These are phyloP conservation scores for Fraxinus americana DNA, from an alignment of 257 asterid species.

Conservation along the genomic window DNA sequence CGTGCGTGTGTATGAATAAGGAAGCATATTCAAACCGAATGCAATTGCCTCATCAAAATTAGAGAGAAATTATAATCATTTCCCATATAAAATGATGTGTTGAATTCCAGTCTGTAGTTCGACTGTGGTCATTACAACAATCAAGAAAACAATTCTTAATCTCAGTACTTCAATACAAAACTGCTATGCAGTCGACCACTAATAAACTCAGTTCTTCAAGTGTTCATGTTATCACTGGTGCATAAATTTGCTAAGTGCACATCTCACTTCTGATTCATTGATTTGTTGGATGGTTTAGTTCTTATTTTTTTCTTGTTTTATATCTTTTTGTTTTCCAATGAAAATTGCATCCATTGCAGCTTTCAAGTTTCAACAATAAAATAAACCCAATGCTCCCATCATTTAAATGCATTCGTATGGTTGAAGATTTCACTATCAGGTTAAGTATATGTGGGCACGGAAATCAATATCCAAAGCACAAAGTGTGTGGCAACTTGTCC, in stretches of 20 bases:
- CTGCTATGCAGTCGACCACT: no score
- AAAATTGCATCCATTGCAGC: neutral
- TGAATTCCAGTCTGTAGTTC: no score
- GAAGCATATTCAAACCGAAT: no score
- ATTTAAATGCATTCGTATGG: neutral
- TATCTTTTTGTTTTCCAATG: neutral
- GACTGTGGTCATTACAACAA: no score
- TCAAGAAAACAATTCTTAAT: no score
- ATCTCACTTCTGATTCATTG: neutral
- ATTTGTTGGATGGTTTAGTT: neutral
- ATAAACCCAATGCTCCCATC: constrained; percentile 2
- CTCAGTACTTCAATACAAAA: no score
- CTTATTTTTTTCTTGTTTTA: neutral
- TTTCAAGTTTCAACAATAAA: neutral
- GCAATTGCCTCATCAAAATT: no score
- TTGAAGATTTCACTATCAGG: constrained; percentile 11
- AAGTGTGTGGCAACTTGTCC: neutral
- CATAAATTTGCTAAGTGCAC: neutral
- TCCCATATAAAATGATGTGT: no score
- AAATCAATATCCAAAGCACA: constrained; percentile 4
- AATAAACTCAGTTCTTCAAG: no score
- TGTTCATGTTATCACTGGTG: neutral
- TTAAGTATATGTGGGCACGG: neutral
- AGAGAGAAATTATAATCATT: no score
- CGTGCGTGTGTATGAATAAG: no score